phyloP scores from a whole-genome alignment of 129 eudicot species.

The Chrysanthemum lavandulifolium region DNA sequence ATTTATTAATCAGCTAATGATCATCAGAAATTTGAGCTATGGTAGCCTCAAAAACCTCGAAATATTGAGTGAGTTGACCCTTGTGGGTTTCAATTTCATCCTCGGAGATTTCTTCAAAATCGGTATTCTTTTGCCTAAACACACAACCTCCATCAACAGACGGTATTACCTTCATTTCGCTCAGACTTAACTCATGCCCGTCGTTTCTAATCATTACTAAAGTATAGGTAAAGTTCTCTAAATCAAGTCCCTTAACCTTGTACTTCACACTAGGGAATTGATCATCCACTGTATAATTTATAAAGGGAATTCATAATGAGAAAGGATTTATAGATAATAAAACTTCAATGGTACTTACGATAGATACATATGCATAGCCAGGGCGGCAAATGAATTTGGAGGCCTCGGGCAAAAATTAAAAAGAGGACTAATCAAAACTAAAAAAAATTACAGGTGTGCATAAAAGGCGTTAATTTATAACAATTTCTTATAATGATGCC shows the following conservation, averaged over 20 bases:
- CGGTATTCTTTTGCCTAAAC: not conserved
- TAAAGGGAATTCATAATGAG: not conserved
- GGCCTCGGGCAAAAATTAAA: no score
- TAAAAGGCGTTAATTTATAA: no score
- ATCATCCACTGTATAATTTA: conserved; percentile 1
- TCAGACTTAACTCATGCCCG: conserved; percentile 1
- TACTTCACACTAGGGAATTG: conserved; percentile 15
- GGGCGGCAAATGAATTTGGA: no score
- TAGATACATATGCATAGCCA: no score
- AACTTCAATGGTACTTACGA: no score
- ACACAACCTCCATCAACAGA: conserved; percentile 6
- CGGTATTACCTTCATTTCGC: conserved; percentile 11
- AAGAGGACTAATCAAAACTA: no score
- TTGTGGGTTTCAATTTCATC: conserved; percentile 16
- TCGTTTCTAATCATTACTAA: not conserved
- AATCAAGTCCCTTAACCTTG: conserved; percentile 8
- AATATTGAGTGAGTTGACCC: conserved; percentile 10
- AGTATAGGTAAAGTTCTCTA: not conserved
- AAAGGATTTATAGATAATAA: no score
- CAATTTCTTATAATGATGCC: no score
- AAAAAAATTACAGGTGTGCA: no score
- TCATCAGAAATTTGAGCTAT: not conserved
- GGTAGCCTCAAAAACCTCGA: not conserved
- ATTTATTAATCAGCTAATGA: not conserved
- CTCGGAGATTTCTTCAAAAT: not conserved